Conservation (phyloP, 495 filamentous ascomycete genomes). For the Pseudevernia furfuracea region DNA sequence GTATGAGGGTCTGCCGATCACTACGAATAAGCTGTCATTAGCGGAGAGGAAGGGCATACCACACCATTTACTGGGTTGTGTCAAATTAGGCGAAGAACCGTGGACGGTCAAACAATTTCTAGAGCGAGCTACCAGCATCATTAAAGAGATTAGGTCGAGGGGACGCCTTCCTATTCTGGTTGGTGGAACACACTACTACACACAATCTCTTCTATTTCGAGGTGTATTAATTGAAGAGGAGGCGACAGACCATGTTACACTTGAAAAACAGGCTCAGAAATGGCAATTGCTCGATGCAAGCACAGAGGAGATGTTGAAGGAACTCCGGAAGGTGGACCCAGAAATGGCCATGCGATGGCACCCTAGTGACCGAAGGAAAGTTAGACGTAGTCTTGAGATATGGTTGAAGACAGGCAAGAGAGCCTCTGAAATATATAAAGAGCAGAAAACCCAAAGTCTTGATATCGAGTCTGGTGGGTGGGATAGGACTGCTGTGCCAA, state of each 20-base stretch:
- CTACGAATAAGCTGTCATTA: constrained; percentile 82
- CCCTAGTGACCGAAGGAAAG: constrained; percentile 83
- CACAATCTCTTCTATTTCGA: constrained; percentile 75
- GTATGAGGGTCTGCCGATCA: constrained; percentile 85
- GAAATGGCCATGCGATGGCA: constrained; percentile 89
- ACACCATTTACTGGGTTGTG: constrained; percentile 79
- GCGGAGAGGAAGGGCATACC: constrained; percentile 73
- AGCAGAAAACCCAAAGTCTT: constrained; percentile 42
- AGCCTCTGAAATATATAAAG: constrained; percentile 81
- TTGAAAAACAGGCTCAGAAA: constrained; percentile 31
- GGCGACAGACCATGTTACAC: constrained; percentile 18
- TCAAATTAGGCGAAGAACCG: constrained; percentile 64
- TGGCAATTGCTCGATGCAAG: constrained; percentile 67
- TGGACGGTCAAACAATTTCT: constrained; percentile 76
- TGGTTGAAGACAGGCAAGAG: constrained; percentile 68
- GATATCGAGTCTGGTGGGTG: constrained; percentile 1
- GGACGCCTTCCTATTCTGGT: constrained; percentile 83
- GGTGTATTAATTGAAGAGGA: constrained; percentile 48
- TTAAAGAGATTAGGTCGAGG: constrained; percentile 66
- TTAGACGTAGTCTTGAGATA: constrained; percentile 82
- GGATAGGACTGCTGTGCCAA: not conserved
- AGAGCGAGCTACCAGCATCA: constrained; percentile 55
- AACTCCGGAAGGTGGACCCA: constrained; percentile 74
- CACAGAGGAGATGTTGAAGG: constrained; percentile 60
- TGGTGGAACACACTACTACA: constrained; percentile 92